Conservation (phyloP, 1,284 basidiomycete species). For the Pseudomicrostroma phylloplanum region DNA sequence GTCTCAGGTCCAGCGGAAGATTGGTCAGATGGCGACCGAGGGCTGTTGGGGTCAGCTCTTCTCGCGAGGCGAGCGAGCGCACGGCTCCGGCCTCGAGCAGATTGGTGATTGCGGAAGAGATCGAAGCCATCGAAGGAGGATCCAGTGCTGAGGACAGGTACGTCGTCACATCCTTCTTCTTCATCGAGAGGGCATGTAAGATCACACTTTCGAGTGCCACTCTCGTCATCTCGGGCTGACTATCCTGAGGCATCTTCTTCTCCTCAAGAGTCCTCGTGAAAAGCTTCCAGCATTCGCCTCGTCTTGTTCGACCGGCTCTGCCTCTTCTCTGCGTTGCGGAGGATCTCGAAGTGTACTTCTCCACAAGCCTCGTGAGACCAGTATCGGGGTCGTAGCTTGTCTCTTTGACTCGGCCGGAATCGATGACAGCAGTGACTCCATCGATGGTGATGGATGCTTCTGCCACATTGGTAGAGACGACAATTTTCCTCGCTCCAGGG, state of each 20-base stretch:
- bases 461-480: constrained; percentile 84
- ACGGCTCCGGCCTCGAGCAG: constrained; percentile 75
- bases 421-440: constrained; percentile 52
- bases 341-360: constrained; percentile 73
- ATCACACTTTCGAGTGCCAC: constrained; percentile 78
- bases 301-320: constrained; percentile 72
- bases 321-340: constrained; percentile 78
- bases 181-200: constrained; percentile 73
- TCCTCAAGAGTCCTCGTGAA: constrained; percentile 69
- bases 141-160: constrained; percentile 72
- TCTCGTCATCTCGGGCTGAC: constrained; percentile 74
- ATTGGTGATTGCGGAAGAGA: constrained; percentile 71
- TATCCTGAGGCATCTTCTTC: constrained; percentile 64
- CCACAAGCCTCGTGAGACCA: constrained; percentile 69
- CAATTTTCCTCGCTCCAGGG: constrained; percentile 66
- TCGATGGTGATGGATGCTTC: constrained; percentile 86
- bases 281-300: constrained; percentile 55
- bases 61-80: constrained; percentile 52
- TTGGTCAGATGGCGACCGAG: constrained; percentile 70
- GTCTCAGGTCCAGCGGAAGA: constrained; percentile 79
- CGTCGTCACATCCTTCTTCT: constrained; percentile 63
- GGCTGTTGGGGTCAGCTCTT: constrained; percentile 56
- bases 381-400: constrained; percentile 71
- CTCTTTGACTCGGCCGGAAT: constrained; percentile 86
- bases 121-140: constrained; percentile 69